phyloP scores from a whole-genome alignment of 768 basidiomycete species.

The Suillus tomentosus region DNA sequence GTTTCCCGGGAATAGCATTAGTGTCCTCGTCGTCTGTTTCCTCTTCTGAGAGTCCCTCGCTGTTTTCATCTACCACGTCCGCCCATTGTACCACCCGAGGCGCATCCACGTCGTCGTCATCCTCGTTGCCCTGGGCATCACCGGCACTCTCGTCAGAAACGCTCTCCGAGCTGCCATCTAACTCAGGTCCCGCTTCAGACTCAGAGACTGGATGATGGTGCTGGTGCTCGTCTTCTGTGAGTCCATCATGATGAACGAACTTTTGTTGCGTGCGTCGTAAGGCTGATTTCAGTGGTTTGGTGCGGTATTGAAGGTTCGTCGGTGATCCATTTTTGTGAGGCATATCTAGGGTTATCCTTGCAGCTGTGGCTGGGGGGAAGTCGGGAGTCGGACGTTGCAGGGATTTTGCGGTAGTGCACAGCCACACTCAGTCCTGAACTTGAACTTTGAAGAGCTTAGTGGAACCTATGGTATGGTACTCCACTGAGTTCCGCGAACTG shows the following conservation, averaged over 20 bases:
- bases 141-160: neutral
- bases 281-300: slow-evolving; percentile 12
- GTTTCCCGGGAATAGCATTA: slow-evolving; percentile 8
- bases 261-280: slow-evolving; percentile 20
- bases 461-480: neutral
- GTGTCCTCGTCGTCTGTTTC: slow-evolving; percentile 20
- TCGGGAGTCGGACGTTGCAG: neutral
- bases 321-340: slow-evolving; percentile 12
- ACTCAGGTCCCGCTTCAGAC: neutral
- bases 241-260: neutral
- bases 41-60: slow-evolving; percentile 12
- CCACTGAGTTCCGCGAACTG: neutral
- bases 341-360: slow-evolving; percentile 17
- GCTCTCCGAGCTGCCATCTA: slow-evolving; percentile 3
- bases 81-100: slow-evolving; percentile 66
- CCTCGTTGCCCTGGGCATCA: slow-evolving; percentile 29
- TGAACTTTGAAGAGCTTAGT: neutral
- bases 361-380: neutral
- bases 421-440: neutral
- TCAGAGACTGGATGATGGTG: neutral
- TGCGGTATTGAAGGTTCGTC: slow-evolving; percentile 9
- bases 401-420: neutral
- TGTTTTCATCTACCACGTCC: slow-evolving; percentile 43
- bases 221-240: slow-evolving; percentile 10
- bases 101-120: slow-evolving; percentile 28